phyloP scores from a whole-genome alignment of 352 stramenopile species.

The Globisporangium rhizosaccharum region DNA sequence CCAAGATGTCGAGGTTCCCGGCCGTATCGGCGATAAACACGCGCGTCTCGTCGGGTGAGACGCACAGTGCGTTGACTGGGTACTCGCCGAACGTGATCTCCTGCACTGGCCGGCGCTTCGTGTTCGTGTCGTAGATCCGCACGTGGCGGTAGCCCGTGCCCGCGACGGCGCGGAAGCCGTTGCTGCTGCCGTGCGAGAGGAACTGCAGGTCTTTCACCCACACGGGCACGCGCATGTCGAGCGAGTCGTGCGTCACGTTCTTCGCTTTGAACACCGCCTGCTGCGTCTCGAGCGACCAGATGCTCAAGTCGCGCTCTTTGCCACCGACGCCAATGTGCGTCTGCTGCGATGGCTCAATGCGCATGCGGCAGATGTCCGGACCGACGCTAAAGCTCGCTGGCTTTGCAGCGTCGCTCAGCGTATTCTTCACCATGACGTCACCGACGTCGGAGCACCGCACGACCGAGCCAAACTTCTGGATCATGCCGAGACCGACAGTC shows the following conservation, averaged over 20 bases:
- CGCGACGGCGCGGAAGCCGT: constrained; percentile 64
- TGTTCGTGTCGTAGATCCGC: constrained; percentile 86
- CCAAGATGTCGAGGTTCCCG: constrained; percentile 85
- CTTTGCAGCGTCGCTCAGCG: constrained; percentile 32
- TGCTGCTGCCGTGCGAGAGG: constrained; percentile 50
- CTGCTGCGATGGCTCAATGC: constrained; percentile 36
- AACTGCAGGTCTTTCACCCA: constrained; percentile 84
- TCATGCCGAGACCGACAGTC: constrained; percentile 48
- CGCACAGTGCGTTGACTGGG: constrained; percentile 64
- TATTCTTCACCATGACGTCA: constrained; percentile 49
- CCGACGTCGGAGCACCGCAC: constrained; percentile 57
- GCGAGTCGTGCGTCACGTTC: constrained; percentile 84
- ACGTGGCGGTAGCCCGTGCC: constrained; percentile 78
- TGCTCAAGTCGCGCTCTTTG: constrained; percentile 73
- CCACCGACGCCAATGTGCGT: constrained; percentile 68
- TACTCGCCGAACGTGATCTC: constrained; percentile 72
- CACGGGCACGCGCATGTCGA: constrained; percentile 87
- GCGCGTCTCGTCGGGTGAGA: constrained; percentile 66
- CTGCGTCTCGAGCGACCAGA: constrained; percentile 83
- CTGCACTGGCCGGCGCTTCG: constrained; percentile 69
- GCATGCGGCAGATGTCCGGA: constrained; percentile 45
- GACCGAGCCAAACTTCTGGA: constrained; percentile 57
- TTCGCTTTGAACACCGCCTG: constrained; percentile 75
- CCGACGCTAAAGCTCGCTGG: constrained; percentile 51
- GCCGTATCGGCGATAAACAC: constrained; percentile 88